Evolutionary conservation across 2,329 filamentous ascomycete species (phyloP), one percentile per base, ranked within the genome.

Genomic region (Albophoma yamanashiensis): DNA sequence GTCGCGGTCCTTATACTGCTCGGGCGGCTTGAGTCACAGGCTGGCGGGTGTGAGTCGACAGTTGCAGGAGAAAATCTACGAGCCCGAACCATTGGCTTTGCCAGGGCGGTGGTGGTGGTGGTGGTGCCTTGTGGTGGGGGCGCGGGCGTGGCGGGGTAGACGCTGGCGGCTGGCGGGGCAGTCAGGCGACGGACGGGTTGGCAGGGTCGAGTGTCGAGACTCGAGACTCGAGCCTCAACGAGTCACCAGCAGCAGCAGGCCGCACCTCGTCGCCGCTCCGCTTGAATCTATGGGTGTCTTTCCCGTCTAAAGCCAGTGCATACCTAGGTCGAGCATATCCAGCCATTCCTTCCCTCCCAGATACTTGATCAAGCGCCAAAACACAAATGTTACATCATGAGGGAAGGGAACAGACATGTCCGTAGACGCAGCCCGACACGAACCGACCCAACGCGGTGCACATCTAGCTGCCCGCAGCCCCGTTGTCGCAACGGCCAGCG

Each of bases 401-500:
- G 8, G 47, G 27, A 1, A 31, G 31, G 17, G 50, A 22, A 36
- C 27, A 53, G 45, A 50, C 20, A 34, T 31, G 47, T 52, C 11
- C 15, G 4, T 31, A 12, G 47, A 52, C 47, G 25, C 15, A 52
- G 20, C 45, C 22, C 45, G 15, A 47, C 45, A 20, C 6, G 20
- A 11, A 12, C 27, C 34, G n/a, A 1, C 45, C 22, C 45, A 15
- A 20, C 27, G 14, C 25, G 15, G 47, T 27, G 12, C 34, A 52
- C 47, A 53, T n/a, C 55, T 25, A 61, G 60, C 39, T 63, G 60
- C 57, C 60, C 20, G 60, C 60, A 59, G 57, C 60, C 22, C 36
- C 20, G 17, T 25, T 55, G n/a, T 36, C 39, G 20, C 20, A n/a
- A 27, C 27, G 50, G 50, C 50, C 31, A 36, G 31, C 31, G 50